Conservation (phyloP, 768 basidiomycete species). For the Galerina sulciceps region DNA sequence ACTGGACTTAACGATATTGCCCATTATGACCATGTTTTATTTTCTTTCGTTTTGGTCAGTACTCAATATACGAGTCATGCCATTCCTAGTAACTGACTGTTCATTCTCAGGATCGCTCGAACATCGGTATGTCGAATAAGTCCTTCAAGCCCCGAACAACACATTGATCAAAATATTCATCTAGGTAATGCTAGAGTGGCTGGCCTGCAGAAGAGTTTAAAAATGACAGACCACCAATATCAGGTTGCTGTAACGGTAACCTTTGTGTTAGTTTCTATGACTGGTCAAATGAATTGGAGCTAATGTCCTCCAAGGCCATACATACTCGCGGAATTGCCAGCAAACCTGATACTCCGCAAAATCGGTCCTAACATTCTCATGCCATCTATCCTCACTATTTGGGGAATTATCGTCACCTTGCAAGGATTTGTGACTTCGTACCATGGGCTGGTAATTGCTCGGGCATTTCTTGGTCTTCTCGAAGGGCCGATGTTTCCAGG, state of each 20-base stretch:
- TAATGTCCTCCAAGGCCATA: conserved; percentile 35
- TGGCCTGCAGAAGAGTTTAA: conserved; percentile 47
- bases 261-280: conserved; percentile 23
- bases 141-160: not conserved
- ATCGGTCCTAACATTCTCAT: conserved; percentile 54
- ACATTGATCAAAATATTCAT: not conserved
- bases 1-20: conserved; percentile 31
- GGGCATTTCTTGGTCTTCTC: conserved; percentile 55
- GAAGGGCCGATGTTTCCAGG: conserved; percentile 49
- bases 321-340: conserved; percentile 50
- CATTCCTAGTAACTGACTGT: not conserved
- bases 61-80: not conserved
- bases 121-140: conserved; percentile 27
- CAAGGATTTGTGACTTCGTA: conserved; percentile 52
- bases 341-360: conserved; percentile 43
- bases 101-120: conserved; percentile 32
- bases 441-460: conserved; percentile 47
- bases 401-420: conserved; percentile 53
- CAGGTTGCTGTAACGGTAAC: conserved; percentile 35
- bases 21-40: conserved; percentile 39
- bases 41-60: conserved; percentile 37
- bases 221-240: conserved; percentile 41
- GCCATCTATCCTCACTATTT: conserved; percentile 49
- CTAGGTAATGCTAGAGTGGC: conserved; percentile 49
- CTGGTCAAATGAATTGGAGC: not conserved